phyloP scores from a whole-genome alignment of 306 rosid species.

The Pyrus bretschneideri region DNA sequence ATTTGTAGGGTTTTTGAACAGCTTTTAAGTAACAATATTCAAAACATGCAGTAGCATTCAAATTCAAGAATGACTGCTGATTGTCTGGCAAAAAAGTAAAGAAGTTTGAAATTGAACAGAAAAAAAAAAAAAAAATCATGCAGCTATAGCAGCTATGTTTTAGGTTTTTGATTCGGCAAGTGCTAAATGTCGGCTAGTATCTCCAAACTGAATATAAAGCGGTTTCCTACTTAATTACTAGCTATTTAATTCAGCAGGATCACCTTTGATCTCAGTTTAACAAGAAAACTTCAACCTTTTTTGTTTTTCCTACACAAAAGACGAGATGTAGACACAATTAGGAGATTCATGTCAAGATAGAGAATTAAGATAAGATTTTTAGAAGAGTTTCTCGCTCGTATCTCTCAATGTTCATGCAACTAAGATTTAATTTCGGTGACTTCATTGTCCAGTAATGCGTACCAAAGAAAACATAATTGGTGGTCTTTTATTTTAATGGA shows the following conservation, averaged over 20 bases:
- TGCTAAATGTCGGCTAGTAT: neutral
- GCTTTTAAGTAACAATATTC: neutral
- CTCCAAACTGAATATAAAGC: neutral
- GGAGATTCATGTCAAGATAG: no score
- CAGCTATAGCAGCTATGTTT: neutral
- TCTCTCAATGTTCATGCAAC: no score
- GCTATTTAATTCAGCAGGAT: neutral
- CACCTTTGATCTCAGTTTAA: neutral
- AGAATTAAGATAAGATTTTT: no score
- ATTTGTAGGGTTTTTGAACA: neutral
- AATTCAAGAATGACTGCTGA: slow-evolving; percentile 30
- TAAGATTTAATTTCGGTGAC: no score
- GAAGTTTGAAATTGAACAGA: slow-evolving; percentile 17
- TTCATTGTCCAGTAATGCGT: no score
- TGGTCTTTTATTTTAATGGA: neutral
- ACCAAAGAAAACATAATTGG: no score
- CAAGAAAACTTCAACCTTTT: neutral
- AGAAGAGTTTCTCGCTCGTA: no score
- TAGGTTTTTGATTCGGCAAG: neutral
- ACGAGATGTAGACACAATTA: neutral
- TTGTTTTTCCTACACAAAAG: neutral
- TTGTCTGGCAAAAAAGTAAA: slow-evolving; percentile 24
- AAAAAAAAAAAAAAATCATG: neutral
- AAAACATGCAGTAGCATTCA: neutral
- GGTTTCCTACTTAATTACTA: neutral